Evolutionary conservation across 192 early-diverging fungal genomes (phyloP), one percentile per base, ranked within the genome.

Genomic region (Gryganskiella cystojenkinii): DNA sequence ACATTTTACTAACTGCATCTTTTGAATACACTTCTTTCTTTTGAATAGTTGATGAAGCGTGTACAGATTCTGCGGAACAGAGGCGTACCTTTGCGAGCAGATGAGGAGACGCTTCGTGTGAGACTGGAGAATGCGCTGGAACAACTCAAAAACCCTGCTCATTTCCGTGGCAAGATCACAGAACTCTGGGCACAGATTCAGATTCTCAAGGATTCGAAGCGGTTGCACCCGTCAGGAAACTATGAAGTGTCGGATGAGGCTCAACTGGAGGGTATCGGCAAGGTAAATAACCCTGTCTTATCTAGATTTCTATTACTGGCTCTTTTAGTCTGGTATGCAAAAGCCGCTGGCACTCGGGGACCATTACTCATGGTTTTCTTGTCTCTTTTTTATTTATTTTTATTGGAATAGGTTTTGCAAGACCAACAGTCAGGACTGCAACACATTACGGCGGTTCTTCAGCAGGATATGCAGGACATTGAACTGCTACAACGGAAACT

Each of bases 171-270:
- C 46, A 84, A 92, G 53, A 67, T 96, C 14, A 92, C 92, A 40
- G 94, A 96, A 61, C 85, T 95, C 27, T 92, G 92, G 89, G 92
- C 94, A 28, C 86, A 92, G 50, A 67, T 92, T 35, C 92, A 94
- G 61, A 78, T 89, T 64, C 83, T 94, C 5, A 91, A 93, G 65
- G 91, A 83, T 33, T 83, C 73, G n/a, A 66, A 81, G 34, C 25
- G 88, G 43, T 30, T 82, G 47, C 51, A 80, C 60, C 60, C 70
- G 3, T 40, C 71, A 44, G 51, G 78, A 7, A 79, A 70, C 47
- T 88, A 88, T 64, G 83, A 83, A 45, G 83, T 88, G 19, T 80
- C 84, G 24, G 87, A 90, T 60, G 86, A 87, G 56, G 66, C 80
- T 17, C 84, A 84, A 68, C 78, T 92, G 13, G 84, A 89, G 37